phyloP scores from a whole-genome alignment of 257 asterid species.

The Apocynum venetum region DNA sequence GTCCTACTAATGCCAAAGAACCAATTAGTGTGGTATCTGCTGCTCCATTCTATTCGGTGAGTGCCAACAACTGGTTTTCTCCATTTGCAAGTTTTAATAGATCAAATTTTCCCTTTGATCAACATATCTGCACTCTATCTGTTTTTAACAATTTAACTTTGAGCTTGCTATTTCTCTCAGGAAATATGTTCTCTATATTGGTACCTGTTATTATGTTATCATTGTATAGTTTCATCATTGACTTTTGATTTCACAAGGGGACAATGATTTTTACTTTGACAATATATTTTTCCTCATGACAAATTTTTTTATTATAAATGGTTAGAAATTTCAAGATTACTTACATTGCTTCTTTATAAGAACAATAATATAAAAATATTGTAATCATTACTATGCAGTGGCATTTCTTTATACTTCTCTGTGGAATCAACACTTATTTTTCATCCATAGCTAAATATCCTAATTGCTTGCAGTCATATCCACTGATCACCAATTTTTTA shows the following conservation, averaged over 20 bases:
- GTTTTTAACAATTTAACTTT: too few relatives aligned
- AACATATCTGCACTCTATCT: too few relatives aligned
- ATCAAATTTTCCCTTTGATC: not conserved
- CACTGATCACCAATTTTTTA: conserved; percentile 66
- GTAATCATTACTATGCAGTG: not conserved
- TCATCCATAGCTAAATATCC: not conserved
- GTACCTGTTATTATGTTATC: not conserved
- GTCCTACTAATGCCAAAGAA: conserved; percentile 49
- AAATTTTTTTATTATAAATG: not conserved
- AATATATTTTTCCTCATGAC: not conserved
- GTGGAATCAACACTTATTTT: not conserved
- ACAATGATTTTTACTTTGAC: not conserved
- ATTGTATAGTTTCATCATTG: not conserved
- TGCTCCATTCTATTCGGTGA: conserved; percentile 88
- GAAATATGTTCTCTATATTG: not conserved
- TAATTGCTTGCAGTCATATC: conserved; percentile 64
- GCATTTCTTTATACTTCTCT: not conserved
- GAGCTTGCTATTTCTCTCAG: not conserved
- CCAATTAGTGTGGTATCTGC: conserved; percentile 83
- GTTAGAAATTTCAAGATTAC: not conserved
- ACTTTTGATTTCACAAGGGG: not conserved
- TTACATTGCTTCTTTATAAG: not conserved
- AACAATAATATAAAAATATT: too few relatives aligned
- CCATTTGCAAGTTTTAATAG: not conserved
- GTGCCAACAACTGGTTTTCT: conserved; percentile 13